Base-by-base conservation (phyloP, 371 early-diverging fungal species). In the Mortierella polycephala region DNA sequence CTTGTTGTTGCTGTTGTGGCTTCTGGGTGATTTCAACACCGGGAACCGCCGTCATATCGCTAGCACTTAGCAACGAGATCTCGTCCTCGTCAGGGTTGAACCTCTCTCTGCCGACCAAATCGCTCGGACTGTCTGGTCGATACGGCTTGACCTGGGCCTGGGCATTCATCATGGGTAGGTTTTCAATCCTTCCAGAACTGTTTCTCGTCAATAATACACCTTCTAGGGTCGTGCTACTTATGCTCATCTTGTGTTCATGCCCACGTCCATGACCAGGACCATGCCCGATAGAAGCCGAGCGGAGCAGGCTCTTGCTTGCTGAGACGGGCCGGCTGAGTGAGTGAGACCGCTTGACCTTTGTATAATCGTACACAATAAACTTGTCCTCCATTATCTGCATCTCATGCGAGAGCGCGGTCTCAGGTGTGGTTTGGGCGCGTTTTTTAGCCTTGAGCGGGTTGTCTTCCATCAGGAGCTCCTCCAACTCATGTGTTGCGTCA, bases 401-500 rank as follows among this genome's bases (percentile, higher is more conserved):
- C 63, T 86, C 86, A 52, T 64, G 69, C 5, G 86, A 74, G 3
- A 85, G 73, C 51, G 74, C 83, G 0, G 76, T 72, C n/a, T 83
- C 71, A 6, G 84, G 84, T 0, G 57, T 49, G 7, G 56, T 67
- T 53, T 83, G 82, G 0, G 75, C 77, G 5, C 82, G 80, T 53
- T 83, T 83, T 67, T 82, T 83, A 18, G 81, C 82, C 42, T 83
- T 82, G 23, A 94, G 83, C 0, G 95, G 93, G 61, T 93, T 92
- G 41, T 96, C 94, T 70, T 97, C 98, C 40, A 96, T 83, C 41
- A 97, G 76, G 44, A 96, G 83, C 67, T 98, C 97, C 60, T 98
- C 97, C 42, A 97, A 81, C 67, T 98, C 98, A 81, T 95, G 93
- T 5, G 95, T 95, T 5, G 95, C 92, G 82, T 98, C 98, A 85